Base-by-base conservation (phyloP, 2,329 filamentous ascomycete species). In the Zasmidium angulare region DNA sequence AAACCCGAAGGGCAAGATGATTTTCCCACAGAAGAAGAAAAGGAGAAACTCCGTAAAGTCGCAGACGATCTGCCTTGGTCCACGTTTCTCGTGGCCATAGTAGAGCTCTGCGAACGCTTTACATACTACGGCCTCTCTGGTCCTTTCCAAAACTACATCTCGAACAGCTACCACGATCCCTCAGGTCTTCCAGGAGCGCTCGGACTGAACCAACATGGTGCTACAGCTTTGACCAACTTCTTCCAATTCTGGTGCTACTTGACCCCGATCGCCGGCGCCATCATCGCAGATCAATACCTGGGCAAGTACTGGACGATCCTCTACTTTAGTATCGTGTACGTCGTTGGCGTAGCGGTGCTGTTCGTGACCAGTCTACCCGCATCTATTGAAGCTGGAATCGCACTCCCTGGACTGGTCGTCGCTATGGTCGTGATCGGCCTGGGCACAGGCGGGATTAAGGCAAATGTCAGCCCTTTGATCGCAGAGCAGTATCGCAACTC, bases 361-460 rank as follows among this genome's bases (percentile, higher is more conserved):
- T 84, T 89, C 56, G 73, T 86, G 22, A 84, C 88, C 2, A 84
- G 87, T 10, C 76, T 88, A 1, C 88, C 88, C 0, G 69, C 71
- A 3, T 84, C 89, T 49, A 86, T 91, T 46, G 75, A 82, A 50
- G 76, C 83, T 26, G 80, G 85, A 14, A 77, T 78, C 10, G 79
- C 87, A 0, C 82, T 90, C 48, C 86, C 77, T 1, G 85, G 83
- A 52, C 87, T 91, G 68, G 72, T 87, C 1, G 74, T 85, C 26
- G 84, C 85, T 24, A 79, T 89, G 65, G 73, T 89, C 48, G 82
- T 91, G 67, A 83, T 91, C 71, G 88, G 89, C 20, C 71, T 90
- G 22, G 89, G 89, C 43, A 89, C 88, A 0, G 89, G 89, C 59
- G 88, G 89, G 68, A 91, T 92, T 83, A 93, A 92, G 79, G 83